Conservation (phyloP, 805 yeast genomes). For the Barnettozyma siamensis region DNA sequence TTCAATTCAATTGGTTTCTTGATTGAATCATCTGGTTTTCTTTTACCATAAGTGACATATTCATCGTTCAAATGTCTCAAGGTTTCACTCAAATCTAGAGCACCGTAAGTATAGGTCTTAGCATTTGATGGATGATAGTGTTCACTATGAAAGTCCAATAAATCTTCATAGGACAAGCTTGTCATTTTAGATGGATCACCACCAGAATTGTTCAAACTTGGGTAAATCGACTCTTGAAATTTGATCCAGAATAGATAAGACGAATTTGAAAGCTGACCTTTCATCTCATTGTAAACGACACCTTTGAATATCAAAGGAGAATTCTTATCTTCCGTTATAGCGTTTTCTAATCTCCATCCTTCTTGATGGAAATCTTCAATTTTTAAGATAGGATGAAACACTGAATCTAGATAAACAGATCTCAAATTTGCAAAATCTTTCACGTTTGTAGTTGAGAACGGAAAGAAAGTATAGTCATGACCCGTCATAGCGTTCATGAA, state of each 20-base stretch:
- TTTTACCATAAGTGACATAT: constrained; percentile 48
- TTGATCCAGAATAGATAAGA: constrained; percentile 80
- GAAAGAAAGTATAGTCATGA: constrained; percentile 91
- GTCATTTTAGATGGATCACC: constrained; percentile 89
- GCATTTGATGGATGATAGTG: constrained; percentile 91
- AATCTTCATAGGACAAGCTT: constrained; percentile 63
- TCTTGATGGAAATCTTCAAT: constrained; percentile 87
- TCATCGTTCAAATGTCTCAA: constrained; percentile 49
- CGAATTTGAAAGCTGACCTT: constrained; percentile 90
- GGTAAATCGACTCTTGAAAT: constrained; percentile 78
- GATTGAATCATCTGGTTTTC: constrained; percentile 31
- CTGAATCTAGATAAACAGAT: constrained; percentile 84
- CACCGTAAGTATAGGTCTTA: constrained; percentile 82
- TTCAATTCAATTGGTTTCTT: constrained; percentile 28
- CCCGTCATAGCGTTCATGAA: constrained; percentile 99
- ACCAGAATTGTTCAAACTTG: constrained; percentile 83
- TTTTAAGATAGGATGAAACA: constrained; percentile 72
- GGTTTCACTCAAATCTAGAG: constrained; percentile 57
- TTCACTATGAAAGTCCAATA: constrained; percentile 65
- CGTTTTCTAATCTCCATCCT: constrained; percentile 94
- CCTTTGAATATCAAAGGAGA: constrained; percentile 80
- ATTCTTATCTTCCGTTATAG: constrained; percentile 45
- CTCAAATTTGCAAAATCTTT: constrained; percentile 78
- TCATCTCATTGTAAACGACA: constrained; percentile 97
- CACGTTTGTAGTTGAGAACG: constrained; percentile 89